phyloP scores from a whole-genome alignment of 306 rosid species.

The Phaseolus lunatus region DNA sequence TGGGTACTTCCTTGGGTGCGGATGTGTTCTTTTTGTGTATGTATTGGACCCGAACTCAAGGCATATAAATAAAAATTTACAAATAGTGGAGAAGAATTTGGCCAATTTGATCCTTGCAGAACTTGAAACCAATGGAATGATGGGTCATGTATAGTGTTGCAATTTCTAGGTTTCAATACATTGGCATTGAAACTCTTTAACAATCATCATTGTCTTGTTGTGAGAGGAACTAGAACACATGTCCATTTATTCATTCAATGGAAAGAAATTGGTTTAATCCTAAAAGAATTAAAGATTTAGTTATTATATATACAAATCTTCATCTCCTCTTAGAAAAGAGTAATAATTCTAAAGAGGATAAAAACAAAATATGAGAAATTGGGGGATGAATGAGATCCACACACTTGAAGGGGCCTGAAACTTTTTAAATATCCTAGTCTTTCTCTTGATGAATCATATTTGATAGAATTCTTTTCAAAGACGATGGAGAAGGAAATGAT shows the following conservation, averaged over 20 bases:
- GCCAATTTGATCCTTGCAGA: too few species aligned
- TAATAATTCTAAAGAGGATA: background rate
- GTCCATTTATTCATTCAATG: background rate
- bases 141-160: background rate
- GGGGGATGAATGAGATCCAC: background rate
- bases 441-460: background rate
- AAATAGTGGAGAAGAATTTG: too few species aligned
- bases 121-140: too few species aligned
- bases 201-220: background rate
- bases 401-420: background rate
- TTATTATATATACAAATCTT: background rate
- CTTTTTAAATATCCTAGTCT: background rate
- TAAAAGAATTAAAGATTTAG: too few species aligned
- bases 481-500: background rate
- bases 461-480: background rate
- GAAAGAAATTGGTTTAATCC: background rate
- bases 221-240: background rate
- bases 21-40: too few species aligned
- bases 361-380: background rate
- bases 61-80: too few species aligned
- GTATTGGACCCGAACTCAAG: too few species aligned
- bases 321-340: background rate
- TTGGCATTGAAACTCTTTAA: background rate
- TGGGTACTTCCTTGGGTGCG: too few species aligned
- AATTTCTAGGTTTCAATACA: background rate